Evolutionary conservation across 1,284 basidiomycete species (phyloP).

Genomic region (Trametes versicolor): DNA sequence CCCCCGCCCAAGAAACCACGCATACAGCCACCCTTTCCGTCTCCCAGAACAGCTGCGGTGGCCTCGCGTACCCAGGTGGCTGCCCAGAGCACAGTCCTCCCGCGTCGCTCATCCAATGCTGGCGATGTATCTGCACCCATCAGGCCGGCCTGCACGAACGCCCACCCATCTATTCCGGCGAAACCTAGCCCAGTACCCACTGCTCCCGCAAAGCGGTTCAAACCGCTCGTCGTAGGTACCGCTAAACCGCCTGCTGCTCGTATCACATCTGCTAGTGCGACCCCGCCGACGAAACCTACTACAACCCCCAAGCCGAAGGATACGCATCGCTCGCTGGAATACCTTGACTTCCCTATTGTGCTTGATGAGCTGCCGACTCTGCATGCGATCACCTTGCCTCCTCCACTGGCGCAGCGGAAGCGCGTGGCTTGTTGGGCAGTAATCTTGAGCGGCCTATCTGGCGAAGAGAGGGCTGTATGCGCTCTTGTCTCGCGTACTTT

Average conservation of each 20-base stretch:
- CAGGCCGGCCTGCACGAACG: neutral
- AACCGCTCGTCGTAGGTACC: constrained; percentile 45
- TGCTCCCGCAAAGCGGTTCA: constrained; percentile 46
- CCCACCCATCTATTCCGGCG: neutral
- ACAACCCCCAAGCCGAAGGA: neutral
- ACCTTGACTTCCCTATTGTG: constrained; percentile 47
- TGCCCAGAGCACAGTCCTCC: neutral
- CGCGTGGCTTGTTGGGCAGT: constrained; percentile 62
- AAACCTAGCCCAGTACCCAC: neutral
- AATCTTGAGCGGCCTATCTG: constrained; percentile 58
- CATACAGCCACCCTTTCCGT: constrained; percentile 2
- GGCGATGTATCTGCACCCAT: neutral
- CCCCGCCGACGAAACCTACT: neutral
- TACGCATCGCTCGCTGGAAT: constrained; percentile 19
- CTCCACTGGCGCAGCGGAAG: constrained; percentile 64
- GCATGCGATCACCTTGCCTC: constrained; percentile 61
- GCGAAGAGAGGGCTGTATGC: constrained; percentile 54
- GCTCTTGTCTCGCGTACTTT: constrained; percentile 64
- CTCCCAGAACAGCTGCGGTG: neutral
- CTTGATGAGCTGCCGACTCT: constrained; percentile 41
- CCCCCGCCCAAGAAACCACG: constrained; percentile 22
- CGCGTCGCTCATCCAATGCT: neutral
- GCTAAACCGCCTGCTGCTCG: constrained; percentile 11
- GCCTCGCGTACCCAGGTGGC: neutral
- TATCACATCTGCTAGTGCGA: neutral